phyloP scores from a whole-genome alignment of 1,139 yeast species.

The Candida buenavistaensis region DNA sequence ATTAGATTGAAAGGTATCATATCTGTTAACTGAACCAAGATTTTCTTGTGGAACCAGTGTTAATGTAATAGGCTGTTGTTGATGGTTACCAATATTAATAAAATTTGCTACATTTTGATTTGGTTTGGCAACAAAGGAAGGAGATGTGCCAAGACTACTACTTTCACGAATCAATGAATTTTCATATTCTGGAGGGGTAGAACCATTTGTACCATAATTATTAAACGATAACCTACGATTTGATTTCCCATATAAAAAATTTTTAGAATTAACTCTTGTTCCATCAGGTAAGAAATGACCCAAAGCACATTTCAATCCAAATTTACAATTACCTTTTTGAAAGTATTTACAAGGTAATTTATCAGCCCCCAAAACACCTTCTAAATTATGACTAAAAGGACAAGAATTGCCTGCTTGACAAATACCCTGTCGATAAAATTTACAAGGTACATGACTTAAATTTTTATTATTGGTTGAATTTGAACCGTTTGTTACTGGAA shows the following conservation, averaged over 20 bases:
- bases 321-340: slow-evolving; percentile 92
- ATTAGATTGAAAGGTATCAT: slow-evolving; percentile 1
- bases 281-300: slow-evolving; percentile 92
- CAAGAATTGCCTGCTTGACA: slow-evolving; percentile 94
- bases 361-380: slow-evolving; percentile 55
- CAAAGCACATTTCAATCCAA: slow-evolving; percentile 89
- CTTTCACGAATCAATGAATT: slow-evolving; percentile 1
- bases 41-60: slow-evolving; percentile 8
- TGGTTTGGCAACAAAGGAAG: slow-evolving; percentile 2
- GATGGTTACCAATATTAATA: slow-evolving; percentile 11
- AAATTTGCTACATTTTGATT: slow-evolving; percentile 9
- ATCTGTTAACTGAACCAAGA: slow-evolving; percentile 8
- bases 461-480: slow-evolving; percentile 28
- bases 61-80: slow-evolving; percentile 7
- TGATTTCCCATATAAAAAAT: slow-evolving; percentile 5
- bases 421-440: slow-evolving; percentile 84
- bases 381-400: slow-evolving; percentile 84
- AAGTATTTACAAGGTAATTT: slow-evolving; percentile 88
- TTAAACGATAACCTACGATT: slow-evolving; percentile 3
- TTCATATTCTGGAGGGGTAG: slow-evolving; percentile 8
- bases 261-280: slow-evolving; percentile 64
- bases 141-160: slow-evolving; percentile 1
- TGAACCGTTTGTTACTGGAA: slow-evolving; percentile 16
- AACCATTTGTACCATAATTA: background rate
- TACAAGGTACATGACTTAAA: slow-evolving; percentile 92